Evolutionary conservation across 1,139 yeast species (phyloP).

Genomic region (Pichia sp.): DNA sequence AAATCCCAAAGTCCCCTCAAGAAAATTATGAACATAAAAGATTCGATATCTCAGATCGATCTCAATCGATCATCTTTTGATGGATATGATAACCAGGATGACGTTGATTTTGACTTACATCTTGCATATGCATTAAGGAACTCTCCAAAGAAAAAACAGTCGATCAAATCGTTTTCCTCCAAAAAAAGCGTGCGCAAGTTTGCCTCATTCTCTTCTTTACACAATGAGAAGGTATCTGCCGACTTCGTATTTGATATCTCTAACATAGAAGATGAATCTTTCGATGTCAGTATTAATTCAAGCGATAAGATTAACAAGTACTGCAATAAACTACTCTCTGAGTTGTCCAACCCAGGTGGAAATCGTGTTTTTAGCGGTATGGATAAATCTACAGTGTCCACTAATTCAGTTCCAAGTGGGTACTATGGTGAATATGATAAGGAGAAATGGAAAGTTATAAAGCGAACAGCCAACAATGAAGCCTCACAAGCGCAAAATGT

Average conservation of each 20-base stretch:
- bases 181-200: slow-evolving; percentile 1
- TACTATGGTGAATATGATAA: slow-evolving; percentile 58
- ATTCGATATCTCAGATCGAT: background rate
- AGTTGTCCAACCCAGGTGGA: too few species aligned
- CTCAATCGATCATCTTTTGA: background rate
- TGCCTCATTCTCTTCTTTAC: background rate
- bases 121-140: slow-evolving; percentile 12
- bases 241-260: too few species aligned
- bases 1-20: slow-evolving; percentile 17
- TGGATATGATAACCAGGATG: too few species aligned
- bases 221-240: too few species aligned
- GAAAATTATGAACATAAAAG: slow-evolving; percentile 11
- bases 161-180: slow-evolving; percentile 5
- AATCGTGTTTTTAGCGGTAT: slow-evolving; percentile 2
- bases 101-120: slow-evolving; percentile 13
- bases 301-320: background rate
- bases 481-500: too few species aligned
- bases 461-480: too few species aligned
- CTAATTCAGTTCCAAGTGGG: slow-evolving; percentile 48
- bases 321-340: background rate
- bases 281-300: too few species aligned
- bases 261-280: too few species aligned
- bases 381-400: slow-evolving; percentile 11
- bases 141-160: slow-evolving; percentile 15
- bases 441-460: slow-evolving; percentile 56